Base-by-base conservation (phyloP, 441 rosid genomes). In the Adansonia madagascariensis region DNA sequence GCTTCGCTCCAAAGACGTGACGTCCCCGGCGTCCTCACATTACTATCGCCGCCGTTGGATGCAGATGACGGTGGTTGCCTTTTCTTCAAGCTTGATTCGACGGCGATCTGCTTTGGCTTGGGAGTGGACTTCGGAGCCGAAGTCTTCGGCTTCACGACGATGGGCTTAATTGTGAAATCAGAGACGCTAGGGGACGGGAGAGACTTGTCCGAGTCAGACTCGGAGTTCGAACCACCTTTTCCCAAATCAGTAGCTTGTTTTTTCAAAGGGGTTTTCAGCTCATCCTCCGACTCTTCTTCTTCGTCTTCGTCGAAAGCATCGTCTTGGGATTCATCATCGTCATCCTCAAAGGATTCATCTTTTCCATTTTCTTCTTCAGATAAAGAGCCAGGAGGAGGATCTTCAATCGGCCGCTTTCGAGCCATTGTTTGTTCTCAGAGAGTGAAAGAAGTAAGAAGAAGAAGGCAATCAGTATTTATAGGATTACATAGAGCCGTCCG, bases 1-100 rank as follows among this genome's bases (percentile, higher is more conserved):
- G 81, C 90, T 24, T 83, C 91, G 8, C 79, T 84, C 90, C 83
- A 87, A 1, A 83, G 22, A 27, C 47, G 87, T 81, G 20, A 74
- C 81, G 41, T 22, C 8, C 14, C 52, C 6, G 18, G 18, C 14
- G 22, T 2, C 71, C 35, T 68, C 80, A 0, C 82, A 20, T 46
- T 79, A 15, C 35, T 73, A 1, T 50, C 43, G 6, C 8, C 24
- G 41, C 73, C 57, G 1, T 47, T 20, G 1, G 73, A 68, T 68
- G 41, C 73, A 0, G 70, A 61, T 15, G 50, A 14, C 8, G 35
- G 14, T 44, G 43, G 47, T 10, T 39, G 77, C 69, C 15, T 53
- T 46, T 53, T 27, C 68, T 77, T 80, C 50, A 22, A 66, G 60
- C 39, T 75, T 7, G 77, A 17, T 7, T 68, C 62, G 9, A 11